Percentiles rank a stretch among this genome's conserved stretches.
phyloP scores from a whole-genome alignment of 2,329 filamentous ascomycete genomes.

The Lizonia empirigonia region DNA sequence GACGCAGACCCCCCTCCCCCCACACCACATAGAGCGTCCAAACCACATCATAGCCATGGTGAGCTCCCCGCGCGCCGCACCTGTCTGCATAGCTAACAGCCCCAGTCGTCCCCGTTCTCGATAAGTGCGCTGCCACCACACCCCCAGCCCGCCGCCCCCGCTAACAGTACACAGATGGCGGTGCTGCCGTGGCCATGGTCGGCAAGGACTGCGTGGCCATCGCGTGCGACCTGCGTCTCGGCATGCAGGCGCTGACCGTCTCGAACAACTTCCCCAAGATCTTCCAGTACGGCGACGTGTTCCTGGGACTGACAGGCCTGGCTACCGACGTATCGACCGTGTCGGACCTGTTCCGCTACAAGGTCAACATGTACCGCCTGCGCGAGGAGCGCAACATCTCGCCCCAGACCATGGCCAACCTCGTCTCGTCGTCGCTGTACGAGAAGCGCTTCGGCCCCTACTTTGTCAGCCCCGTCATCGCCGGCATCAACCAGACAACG shows the following conservation, averaged over 20 bases:
- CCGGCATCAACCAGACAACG: conserved; percentile 91
- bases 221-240: conserved; percentile 96
- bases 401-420: conserved; percentile 93
- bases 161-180: conserved; percentile 67
- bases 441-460: conserved; percentile 95
- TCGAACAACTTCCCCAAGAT: conserved; percentile 99
- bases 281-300: conserved; percentile 95
- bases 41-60: conserved; percentile 45
- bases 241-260: conserved; percentile 93
- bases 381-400: conserved; percentile 97
- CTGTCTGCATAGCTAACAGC: conserved; percentile 40
- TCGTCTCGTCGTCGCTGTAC: conserved; percentile 84
- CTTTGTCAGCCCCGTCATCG: conserved; percentile 94
- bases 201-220: conserved; percentile 99
- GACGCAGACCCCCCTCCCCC: no score
- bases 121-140: conserved; percentile 70
- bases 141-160: conserved; percentile 12
- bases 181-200: conserved; percentile 97
- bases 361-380: conserved; percentile 99
- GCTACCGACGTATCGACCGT: conserved; percentile 96
- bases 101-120: conserved; percentile 86
- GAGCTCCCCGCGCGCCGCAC: conserved; percentile 28
- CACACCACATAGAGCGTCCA: conserved; percentile 8
- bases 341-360: conserved; percentile 97
- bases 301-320: conserved; percentile 93